A percentile compares a stretch with the other conserved stretches of the same genome.
Conservation (phyloP, 495 filamentous ascomycete species). For the Neurospora sp. region DNA sequence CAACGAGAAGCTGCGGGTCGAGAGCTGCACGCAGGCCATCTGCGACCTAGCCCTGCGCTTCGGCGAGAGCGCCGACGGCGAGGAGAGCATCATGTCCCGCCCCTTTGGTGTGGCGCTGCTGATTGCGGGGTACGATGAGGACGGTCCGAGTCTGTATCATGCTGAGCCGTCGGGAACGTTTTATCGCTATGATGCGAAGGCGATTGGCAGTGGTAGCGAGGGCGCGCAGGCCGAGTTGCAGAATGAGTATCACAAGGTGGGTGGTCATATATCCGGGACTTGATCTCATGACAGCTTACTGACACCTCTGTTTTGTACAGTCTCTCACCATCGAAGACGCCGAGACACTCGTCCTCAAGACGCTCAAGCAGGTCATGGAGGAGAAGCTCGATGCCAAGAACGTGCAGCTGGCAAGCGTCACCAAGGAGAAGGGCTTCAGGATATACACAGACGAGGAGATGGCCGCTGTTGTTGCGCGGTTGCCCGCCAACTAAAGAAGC, state of each 20-base stretch:
- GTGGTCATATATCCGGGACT: neutral
- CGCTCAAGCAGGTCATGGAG: conserved; percentile 99
- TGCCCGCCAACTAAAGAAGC: conserved; percentile 41
- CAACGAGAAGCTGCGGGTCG: conserved; percentile 84
- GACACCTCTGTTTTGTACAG: conserved; percentile 15
- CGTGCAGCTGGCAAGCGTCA: conserved; percentile 94
- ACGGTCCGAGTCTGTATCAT: conserved; percentile 94
- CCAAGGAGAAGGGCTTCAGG: conserved; percentile 92
- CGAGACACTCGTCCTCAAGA: conserved; percentile 92
- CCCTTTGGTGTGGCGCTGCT: conserved; percentile 94
- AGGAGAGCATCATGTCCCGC: conserved; percentile 95
- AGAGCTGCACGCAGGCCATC: conserved; percentile 97
- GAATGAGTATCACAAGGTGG: conserved; percentile 89
- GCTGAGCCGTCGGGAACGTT: conserved; percentile 97
- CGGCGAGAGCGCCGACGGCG: conserved; percentile 92
- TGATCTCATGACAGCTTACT: conserved; percentile 5
- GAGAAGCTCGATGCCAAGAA: conserved; percentile 99
- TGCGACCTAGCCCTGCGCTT: conserved; percentile 95
- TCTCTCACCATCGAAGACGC: conserved; percentile 89
- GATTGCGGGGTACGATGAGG: conserved; percentile 95
- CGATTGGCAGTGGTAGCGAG: conserved; percentile 92
- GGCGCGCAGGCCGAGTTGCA: conserved; percentile 96
- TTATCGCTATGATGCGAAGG: conserved; percentile 98
- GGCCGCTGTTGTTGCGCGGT: conserved; percentile 73
- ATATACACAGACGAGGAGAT: conserved; percentile 98